These are phyloP conservation scores for Sclerospora graminicola DNA, from an alignment of 352 stramenopile genomes.

Conservation along the genomic window DNA sequence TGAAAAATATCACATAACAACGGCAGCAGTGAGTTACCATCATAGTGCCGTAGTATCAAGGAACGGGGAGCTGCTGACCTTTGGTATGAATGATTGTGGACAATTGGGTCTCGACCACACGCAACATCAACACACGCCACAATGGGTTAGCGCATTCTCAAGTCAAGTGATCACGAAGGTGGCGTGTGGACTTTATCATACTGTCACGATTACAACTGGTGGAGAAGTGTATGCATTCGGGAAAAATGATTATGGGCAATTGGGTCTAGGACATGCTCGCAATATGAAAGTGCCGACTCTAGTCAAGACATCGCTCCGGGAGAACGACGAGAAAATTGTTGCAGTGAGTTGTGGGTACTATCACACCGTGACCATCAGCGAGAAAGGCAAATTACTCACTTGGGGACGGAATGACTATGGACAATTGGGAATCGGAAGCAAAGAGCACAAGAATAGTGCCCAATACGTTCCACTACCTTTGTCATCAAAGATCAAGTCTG, in stretches of 20 bases:
- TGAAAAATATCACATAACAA: slow-evolving; percentile 77
- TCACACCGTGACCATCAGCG: slow-evolving; percentile 66
- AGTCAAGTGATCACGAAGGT: slow-evolving; percentile 67
- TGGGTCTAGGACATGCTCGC: slow-evolving; percentile 67
- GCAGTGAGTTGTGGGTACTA: slow-evolving; percentile 80
- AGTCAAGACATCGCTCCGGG: slow-evolving; percentile 51
- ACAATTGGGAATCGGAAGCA: slow-evolving; percentile 79
- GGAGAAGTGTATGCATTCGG: slow-evolving; percentile 80
- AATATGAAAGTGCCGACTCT: slow-evolving; percentile 66
- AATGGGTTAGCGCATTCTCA: slow-evolving; percentile 57
- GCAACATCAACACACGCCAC: slow-evolving; percentile 79
- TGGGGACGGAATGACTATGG: slow-evolving; percentile 84
- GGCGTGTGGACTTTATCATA: slow-evolving; percentile 78
- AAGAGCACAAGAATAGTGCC: slow-evolving; percentile 77
- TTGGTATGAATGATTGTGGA: slow-evolving; percentile 85
- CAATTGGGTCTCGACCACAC: slow-evolving; percentile 75
- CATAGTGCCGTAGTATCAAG: slow-evolving; percentile 77
- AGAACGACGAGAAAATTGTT: slow-evolving; percentile 70
- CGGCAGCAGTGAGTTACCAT: slow-evolving; percentile 75
- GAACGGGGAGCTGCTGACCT: slow-evolving; percentile 67
- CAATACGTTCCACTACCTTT: slow-evolving; percentile 73
- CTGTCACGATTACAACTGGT: slow-evolving; percentile 39
- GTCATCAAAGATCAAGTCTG: slow-evolving; percentile 63
- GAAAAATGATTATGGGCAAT: slow-evolving; percentile 84
- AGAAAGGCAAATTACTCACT: slow-evolving; percentile 78